Evolutionary conservation across 2,329 filamentous ascomycete genomes (phyloP).

Genomic region (Paracoccidioides lutzii): DNA sequence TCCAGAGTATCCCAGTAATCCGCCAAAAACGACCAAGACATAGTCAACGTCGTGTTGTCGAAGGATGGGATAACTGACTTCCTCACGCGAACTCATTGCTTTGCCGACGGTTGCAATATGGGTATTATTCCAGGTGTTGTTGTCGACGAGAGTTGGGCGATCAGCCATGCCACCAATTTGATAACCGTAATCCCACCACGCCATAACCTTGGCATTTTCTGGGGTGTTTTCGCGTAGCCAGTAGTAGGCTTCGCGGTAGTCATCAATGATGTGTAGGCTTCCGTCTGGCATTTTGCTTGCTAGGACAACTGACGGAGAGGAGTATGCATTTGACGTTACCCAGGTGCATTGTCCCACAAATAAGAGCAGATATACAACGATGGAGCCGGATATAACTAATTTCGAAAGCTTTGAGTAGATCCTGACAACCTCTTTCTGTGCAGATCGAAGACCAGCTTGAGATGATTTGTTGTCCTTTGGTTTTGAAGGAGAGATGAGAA

Average conservation of each 20-base stretch:
- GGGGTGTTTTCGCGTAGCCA: conserved; percentile 97
- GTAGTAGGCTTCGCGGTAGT: conserved; percentile 98
- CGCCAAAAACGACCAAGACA: conserved; percentile 93
- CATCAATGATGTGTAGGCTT: conserved; percentile 95
- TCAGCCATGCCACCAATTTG: conserved; percentile 99
- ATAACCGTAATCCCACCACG: conserved; percentile 99
- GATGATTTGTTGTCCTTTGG: conserved; percentile 24
- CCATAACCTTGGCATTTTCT: conserved; percentile 95
- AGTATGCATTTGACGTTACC: conserved; percentile 98
- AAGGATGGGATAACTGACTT: conserved; percentile 98
- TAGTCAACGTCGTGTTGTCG: conserved; percentile 98
- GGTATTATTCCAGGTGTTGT: conserved; percentile 99
- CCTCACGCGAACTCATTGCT: conserved; percentile 93
- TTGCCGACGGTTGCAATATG: conserved; percentile 98
- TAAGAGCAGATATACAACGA: conserved; percentile 70
- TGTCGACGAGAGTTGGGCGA: conserved; percentile 90
- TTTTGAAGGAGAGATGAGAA: conserved; percentile 50
- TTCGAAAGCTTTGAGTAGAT: conserved; percentile 76
- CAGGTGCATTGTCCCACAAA: conserved; percentile 98
- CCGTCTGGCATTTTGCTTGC: conserved; percentile 87
- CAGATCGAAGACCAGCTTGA: conserved; percentile 48
- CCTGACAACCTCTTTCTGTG: conserved; percentile 61
- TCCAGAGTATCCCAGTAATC: conserved; percentile 88
- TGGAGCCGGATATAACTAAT: conserved; percentile 55
- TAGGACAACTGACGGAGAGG: conserved; percentile 90